phyloP scores from a whole-genome alignment of 140 eudicot genomes.

The Artemisia princeps region DNA sequence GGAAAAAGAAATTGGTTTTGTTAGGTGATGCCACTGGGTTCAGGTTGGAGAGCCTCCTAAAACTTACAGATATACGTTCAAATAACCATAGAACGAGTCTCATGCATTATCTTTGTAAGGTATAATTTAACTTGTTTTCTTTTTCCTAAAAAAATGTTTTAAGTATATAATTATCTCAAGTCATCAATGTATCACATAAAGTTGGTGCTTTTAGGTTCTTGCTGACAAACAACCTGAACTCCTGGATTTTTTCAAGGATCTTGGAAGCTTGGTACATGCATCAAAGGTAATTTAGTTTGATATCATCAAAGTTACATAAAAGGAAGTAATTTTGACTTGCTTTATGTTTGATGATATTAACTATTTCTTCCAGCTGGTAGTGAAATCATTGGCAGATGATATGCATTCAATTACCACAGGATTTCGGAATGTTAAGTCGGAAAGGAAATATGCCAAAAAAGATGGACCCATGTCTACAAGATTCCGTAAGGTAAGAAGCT shows the following conservation, averaged over 20 bases:
- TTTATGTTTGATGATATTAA: slow-evolving; percentile 18
- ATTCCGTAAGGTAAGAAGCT: slow-evolving; percentile 48
- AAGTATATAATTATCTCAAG: too few relatives aligned
- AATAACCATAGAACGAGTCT: slow-evolving; percentile 47
- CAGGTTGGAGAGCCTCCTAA: slow-evolving; percentile 54
- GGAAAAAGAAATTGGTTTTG: slow-evolving; percentile 5
- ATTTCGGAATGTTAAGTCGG: slow-evolving; percentile 57
- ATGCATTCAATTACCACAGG: slow-evolving; percentile 67
- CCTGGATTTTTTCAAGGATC: slow-evolving; percentile 74
- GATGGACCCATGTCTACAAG: slow-evolving; percentile 59
- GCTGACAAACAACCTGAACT: slow-evolving; percentile 76
- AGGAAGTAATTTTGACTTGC: not conserved
- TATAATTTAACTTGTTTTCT: slow-evolving; percentile 5
- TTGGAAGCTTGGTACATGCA: slow-evolving; percentile 69
- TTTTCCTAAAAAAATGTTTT: not conserved
- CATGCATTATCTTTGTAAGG: slow-evolving; percentile 70
- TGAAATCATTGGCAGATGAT: slow-evolving; percentile 58
- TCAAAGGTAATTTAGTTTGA: slow-evolving; percentile 47
- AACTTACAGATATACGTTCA: slow-evolving; percentile 56
- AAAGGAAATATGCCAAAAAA: slow-evolving; percentile 47
- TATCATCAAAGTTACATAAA: not conserved
- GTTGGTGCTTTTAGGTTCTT: slow-evolving; percentile 45
- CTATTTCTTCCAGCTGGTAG: slow-evolving; percentile 41
- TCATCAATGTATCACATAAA: not conserved
- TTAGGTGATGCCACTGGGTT: slow-evolving; percentile 59